Conservation (phyloP, 2,329 filamentous ascomycete species). For the Aspergillus sp. region DNA sequence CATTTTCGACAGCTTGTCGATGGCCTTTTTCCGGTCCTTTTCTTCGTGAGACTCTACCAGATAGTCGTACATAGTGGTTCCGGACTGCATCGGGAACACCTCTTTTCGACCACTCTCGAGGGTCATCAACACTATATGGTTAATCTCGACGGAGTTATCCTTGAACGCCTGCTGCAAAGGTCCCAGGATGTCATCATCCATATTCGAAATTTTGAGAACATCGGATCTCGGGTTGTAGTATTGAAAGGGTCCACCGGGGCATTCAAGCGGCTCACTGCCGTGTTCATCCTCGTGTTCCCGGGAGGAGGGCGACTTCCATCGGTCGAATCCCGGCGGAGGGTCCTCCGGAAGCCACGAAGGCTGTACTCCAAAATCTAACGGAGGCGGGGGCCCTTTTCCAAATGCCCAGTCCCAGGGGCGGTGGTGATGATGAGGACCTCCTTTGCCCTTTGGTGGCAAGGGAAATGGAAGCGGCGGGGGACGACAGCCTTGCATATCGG, state of each 20-base stretch:
- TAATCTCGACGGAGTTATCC: conserved; percentile 25
- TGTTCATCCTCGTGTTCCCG: conserved; percentile 10
- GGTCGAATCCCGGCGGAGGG: conserved; percentile 22
- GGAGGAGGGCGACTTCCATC: conserved; percentile 17
- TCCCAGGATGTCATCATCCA: conserved; percentile 23
- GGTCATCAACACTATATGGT: conserved; percentile 32
- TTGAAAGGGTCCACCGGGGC: conserved; percentile 3
- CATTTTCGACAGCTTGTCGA: conserved; percentile 20
- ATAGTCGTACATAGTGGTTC: conserved; percentile 25
- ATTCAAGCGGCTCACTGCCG: conserved; percentile 9
- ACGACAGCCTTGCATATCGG: conserved; percentile 14
- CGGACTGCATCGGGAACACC: conserved; percentile 32
- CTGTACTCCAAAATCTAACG: conserved; percentile 8
- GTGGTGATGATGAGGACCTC: not conserved
- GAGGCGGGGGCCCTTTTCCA: not conserved
- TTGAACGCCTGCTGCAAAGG: conserved; percentile 22
- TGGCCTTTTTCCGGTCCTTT: conserved; percentile 14
- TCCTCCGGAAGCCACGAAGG: conserved; percentile 26
- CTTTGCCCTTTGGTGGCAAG: conserved; percentile 7
- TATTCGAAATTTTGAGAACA: conserved; percentile 32
- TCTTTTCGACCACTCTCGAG: conserved; percentile 37
- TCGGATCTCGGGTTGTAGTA: conserved; percentile 29
- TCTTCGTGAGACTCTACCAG: conserved; percentile 23
- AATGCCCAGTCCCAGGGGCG: not conserved
- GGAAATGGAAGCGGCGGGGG: conserved; percentile 21